Evolutionary conservation across 1,139 yeast genomes (phyloP).

Genomic region (Diutina sp.): DNA sequence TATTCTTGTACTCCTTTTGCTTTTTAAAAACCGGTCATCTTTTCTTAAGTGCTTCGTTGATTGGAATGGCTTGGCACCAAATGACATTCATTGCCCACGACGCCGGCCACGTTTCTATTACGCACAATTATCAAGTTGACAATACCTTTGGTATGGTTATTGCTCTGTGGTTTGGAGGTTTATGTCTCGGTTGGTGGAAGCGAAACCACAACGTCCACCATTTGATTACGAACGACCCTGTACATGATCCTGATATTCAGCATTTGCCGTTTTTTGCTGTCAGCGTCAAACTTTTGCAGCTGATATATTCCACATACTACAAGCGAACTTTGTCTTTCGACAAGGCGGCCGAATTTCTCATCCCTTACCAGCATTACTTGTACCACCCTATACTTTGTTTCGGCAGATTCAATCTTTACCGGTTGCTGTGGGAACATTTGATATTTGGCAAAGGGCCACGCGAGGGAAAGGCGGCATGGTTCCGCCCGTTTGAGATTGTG

Average conservation of each 20-base stretch:
- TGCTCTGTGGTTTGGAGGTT: conserved; percentile 78
- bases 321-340: conserved; percentile 58
- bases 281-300: conserved; percentile 52
- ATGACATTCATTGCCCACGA: conserved; percentile 81
- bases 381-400: conserved; percentile 73
- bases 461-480: conserved; percentile 76
- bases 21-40: conserved; percentile 36
- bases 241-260: conserved; percentile 90
- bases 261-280: conserved; percentile 88
- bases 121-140: conserved; percentile 72
- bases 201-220: conserved; percentile 88
- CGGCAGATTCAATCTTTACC: conserved; percentile 77
- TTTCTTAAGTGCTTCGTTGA: conserved; percentile 43
- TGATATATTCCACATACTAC: conserved; percentile 70
- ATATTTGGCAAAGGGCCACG: conserved; percentile 66
- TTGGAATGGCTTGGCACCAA: conserved; percentile 87
- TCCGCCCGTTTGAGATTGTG: conserved; percentile 60
- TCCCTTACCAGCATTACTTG: conserved; percentile 55
- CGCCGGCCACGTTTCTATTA: conserved; percentile 76
- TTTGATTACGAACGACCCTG: conserved; percentile 77
- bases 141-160: conserved; percentile 60
- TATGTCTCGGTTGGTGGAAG: conserved; percentile 92
- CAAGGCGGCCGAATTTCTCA: conserved; percentile 39
- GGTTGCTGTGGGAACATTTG: conserved; percentile 70
- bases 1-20: conserved; percentile 38